A percentile compares a stretch with the other conserved stretches of the same genome.
Evolutionary conservation across 2,329 filamentous ascomycete species (phyloP).

Genomic region (Colletotrichum sp.): DNA sequence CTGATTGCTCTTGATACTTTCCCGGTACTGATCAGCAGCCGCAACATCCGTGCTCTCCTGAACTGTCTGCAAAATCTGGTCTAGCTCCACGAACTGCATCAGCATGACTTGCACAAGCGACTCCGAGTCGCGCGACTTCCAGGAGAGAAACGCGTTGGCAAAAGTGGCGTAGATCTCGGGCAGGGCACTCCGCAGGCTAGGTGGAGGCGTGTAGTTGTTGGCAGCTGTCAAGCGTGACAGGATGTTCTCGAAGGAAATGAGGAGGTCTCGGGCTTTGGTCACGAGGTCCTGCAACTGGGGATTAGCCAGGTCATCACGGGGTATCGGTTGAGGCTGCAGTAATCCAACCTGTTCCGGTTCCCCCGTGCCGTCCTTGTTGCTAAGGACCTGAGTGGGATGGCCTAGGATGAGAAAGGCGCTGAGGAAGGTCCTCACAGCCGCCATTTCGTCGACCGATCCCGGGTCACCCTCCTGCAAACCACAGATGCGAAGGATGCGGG

Average conservation of each 20-base stretch:
- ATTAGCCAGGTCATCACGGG: constrained; percentile 61
- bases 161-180: constrained; percentile 76
- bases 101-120: constrained; percentile 84
- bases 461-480: constrained; percentile 69
- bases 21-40: constrained; percentile 76
- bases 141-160: constrained; percentile 79
- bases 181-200: constrained; percentile 65
- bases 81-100: constrained; percentile 83
- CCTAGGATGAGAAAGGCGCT: constrained; percentile 82
- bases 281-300: constrained; percentile 74
- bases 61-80: constrained; percentile 83
- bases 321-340: constrained; percentile 46
- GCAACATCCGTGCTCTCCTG: constrained; percentile 77
- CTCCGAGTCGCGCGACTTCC: constrained; percentile 82
- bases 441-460: constrained; percentile 70
- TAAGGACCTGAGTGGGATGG: constrained; percentile 79
- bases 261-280: constrained; percentile 76
- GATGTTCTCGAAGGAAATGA: constrained; percentile 79
- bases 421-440: constrained; percentile 75
- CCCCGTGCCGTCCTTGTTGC: constrained; percentile 67
- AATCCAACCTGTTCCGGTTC: constrained; percentile 62
- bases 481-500: constrained; percentile 71
- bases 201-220: constrained; percentile 72
- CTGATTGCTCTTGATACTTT: constrained; percentile 83
- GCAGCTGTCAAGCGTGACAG: constrained; percentile 67